These are phyloP conservation scores for Citeromyces hawaiiensis DNA, from an alignment of 1,139 yeast genomes.

Conservation along the genomic window DNA sequence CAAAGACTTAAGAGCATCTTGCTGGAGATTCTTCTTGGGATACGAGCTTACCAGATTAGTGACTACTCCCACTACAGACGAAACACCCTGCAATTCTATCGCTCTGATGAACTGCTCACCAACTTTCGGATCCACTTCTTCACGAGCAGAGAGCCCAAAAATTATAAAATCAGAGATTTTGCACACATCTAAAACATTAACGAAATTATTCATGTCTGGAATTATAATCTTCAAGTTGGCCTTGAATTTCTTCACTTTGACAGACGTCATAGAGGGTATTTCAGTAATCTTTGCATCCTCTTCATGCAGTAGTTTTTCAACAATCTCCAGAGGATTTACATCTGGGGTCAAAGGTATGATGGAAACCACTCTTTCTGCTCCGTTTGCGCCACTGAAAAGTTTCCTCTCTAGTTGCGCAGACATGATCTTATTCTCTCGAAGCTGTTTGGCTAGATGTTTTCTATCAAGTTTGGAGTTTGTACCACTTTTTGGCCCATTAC, in stretches of 20 bases:
- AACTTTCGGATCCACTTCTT: slow-evolving; percentile 63
- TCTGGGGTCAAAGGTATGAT: slow-evolving; percentile 71
- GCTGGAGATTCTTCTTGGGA: slow-evolving; percentile 66
- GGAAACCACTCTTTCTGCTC: slow-evolving; percentile 75
- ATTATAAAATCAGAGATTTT: slow-evolving; percentile 82
- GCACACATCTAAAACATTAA: slow-evolving; percentile 73
- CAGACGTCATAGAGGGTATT: slow-evolving; percentile 33
- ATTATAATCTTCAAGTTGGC: slow-evolving; percentile 62
- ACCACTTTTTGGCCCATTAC: slow-evolving; percentile 8
- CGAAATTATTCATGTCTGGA: slow-evolving; percentile 56
- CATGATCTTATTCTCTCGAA: slow-evolving; percentile 57
- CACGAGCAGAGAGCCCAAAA: slow-evolving; percentile 72
- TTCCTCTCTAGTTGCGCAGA: slow-evolving; percentile 32
- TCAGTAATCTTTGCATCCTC: slow-evolving; percentile 20
- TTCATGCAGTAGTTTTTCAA: slow-evolving; percentile 31
- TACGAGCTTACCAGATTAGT: slow-evolving; percentile 58
- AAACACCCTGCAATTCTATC: slow-evolving; percentile 84
- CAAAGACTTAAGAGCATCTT: slow-evolving; percentile 68
- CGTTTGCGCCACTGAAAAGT: slow-evolving; percentile 67
- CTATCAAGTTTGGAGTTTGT: slow-evolving; percentile 43
- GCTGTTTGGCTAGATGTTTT: slow-evolving; percentile 66
- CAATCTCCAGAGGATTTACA: slow-evolving; percentile 44
- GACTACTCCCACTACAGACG: slow-evolving; percentile 69
- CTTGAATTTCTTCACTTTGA: slow-evolving; percentile 53
- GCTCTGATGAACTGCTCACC: slow-evolving; percentile 90